phyloP scores from a whole-genome alignment of 2,329 filamentous ascomycete species.

The Claviceps quebecensis region DNA sequence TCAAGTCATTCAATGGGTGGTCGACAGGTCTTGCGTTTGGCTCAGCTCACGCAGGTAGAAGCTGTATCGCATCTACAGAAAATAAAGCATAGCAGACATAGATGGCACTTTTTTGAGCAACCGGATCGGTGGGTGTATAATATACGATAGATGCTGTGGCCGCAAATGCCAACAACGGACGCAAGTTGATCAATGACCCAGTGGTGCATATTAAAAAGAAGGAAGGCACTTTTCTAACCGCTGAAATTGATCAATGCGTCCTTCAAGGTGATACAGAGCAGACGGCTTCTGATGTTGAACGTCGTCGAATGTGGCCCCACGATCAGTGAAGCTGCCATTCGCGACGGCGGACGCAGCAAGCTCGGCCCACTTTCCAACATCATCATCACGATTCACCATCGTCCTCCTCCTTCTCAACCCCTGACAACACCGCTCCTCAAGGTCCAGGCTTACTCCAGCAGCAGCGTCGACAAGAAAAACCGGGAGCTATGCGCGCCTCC shows the following conservation, averaged over 20 bases:
- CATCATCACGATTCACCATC: background rate
- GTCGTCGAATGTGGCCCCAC: background rate
- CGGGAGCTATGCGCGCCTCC: slow-evolving; percentile 30
- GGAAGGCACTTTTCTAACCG: background rate
- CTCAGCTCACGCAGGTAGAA: background rate
- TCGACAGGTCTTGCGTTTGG: background rate
- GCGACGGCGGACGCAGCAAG: background rate
- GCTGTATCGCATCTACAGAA: background rate
- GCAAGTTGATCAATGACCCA: background rate
- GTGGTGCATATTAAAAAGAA: background rate
- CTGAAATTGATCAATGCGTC: background rate
- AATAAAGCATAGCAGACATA: background rate
- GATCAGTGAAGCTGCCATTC: background rate
- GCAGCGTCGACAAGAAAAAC: slow-evolving; percentile 5
- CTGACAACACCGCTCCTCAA: background rate
- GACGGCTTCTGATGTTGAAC: background rate
- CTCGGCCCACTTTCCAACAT: background rate
- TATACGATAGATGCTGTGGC: background rate
- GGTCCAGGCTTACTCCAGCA: background rate
- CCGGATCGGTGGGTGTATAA: background rate
- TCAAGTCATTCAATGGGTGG: background rate
- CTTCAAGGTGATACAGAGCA: background rate
- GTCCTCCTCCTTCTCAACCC: background rate
- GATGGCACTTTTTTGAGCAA: background rate
- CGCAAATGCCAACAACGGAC: background rate